A percentile compares a stretch with the other conserved stretches of the same genome.
These are phyloP conservation scores for Cylindrotheca closterium DNA, from an alignment of 108 stramenopile species.

Conservation along the genomic window DNA sequence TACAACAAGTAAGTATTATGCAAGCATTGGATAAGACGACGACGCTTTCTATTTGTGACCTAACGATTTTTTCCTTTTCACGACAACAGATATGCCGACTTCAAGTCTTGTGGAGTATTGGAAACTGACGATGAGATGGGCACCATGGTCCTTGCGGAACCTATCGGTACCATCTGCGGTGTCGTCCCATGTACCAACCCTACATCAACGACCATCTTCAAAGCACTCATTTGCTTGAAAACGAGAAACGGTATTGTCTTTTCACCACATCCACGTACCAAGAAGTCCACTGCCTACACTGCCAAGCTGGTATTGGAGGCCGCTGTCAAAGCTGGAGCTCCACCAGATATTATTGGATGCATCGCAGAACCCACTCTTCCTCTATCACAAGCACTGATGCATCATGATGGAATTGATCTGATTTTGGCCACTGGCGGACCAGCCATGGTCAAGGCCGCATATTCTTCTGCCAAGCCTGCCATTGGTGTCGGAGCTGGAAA, in stretches of 20 bases:
- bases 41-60: too few relatives aligned
- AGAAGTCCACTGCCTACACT: constrained; percentile 15
- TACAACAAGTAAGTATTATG: too few relatives aligned
- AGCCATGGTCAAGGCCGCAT: constrained; percentile 36
- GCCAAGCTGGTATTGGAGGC: constrained; percentile 24
- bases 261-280: constrained; percentile 29
- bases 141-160: constrained; percentile 22
- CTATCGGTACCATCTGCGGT: constrained; percentile 24
- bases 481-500: constrained; percentile 37
- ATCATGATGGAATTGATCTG: constrained; percentile 13
- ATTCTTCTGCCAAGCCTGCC: constrained; percentile 30
- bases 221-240: constrained; percentile 26
- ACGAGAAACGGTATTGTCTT: constrained; percentile 34
- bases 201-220: constrained; percentile 41
- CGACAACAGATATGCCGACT: constrained; percentile 39
- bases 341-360: constrained; percentile 7
- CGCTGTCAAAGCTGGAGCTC: constrained; percentile 25
- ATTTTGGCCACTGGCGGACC: constrained; percentile 36
- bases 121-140: constrained; percentile 28
- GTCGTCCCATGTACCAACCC: constrained; percentile 38
- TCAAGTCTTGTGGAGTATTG: constrained; percentile 40
- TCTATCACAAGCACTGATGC: constrained; percentile 29
- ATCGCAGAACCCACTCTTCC: constrained; percentile 14
- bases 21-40: too few relatives aligned
- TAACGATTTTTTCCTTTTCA: too few relatives aligned